Evolutionary conservation across 768 basidiomycete species (phyloP), one percentile per base, ranked within the genome.

Genomic region (Mycena rebaudengoi): DNA sequence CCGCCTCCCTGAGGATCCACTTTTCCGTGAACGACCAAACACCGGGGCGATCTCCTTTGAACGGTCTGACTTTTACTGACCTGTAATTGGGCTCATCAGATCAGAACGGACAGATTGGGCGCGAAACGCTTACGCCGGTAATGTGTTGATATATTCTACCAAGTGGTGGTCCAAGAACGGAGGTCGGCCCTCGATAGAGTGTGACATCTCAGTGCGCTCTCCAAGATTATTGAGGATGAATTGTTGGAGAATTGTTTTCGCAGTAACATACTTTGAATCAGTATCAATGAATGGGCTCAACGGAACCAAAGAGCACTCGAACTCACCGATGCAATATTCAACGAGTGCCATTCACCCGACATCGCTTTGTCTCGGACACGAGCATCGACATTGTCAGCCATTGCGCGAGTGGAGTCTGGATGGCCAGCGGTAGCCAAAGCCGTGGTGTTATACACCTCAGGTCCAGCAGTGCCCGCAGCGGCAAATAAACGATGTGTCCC

Each of bases 1-100:
- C 64, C 12, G 64, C 64, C 16, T 65, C 21, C 7, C 64, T 49
- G 21, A 65, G 37, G 29, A 65, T 53, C 64, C 64, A 65, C 43
- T 65, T 65, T n/a, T 65, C 64, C 25, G 23, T 23, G 50, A 65
- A 25, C 1, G 2, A 8, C 54, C 54, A 56, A 13, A 11, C 12
- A 2, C 41, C 54, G 13, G 41, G 26, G 0, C 12, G 29, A 4
- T 21, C 29, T 4, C 20, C 30, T 33, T 43, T 23, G 29, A 56
- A 16, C n/a, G 54, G 54, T 4, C 40, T 18, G 13, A 45, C 25
- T 56, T 44, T 56, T 5, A 44, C 13, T 1, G 40, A 44, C 32
- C 54, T 56, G 54, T 44, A 20, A 44, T 8, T 16, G 43, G 11
- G 14, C 11, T 44, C 11, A 44, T 8, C 21, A 23, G 12, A 28